Evolutionary conservation across 1,284 basidiomycete species (phyloP), one percentile per base, ranked within the genome.

Genomic region (Rhizoctonia solani): DNA sequence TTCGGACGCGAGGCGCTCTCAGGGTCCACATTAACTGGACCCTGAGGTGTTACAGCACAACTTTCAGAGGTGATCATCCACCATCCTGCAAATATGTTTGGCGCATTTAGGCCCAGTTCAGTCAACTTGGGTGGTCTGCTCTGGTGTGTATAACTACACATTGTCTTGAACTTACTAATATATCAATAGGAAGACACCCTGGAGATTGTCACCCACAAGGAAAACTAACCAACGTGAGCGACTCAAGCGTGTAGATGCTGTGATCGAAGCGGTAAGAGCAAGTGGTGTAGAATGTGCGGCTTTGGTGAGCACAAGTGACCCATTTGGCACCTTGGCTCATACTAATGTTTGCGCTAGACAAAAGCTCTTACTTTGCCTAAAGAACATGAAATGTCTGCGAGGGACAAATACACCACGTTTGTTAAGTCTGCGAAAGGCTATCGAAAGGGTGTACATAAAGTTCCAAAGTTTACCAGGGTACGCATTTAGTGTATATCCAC

Each of bases 361-460:
- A 81, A 81, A 69, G 92, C 89, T 3, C 79, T 95, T 44, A 82
- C 87, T 67, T 80, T 96, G 30, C 94, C 94, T 52, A 94, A 92
- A 75, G 92, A 96, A 76, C 82, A 88, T 70, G 90, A 94, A 76
- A 95, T 95, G 93, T 81, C 81, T 14, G 80, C 93, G 1, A 83
- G 83, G 78, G 95, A 99, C 81, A 99, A 99, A 79, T 99, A 98
- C 80, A 98, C 95, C 0, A 87, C 91, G 19, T 99, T 95, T 78
- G 88, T 85, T 61, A 82, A 85, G 21, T 87, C 85, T 56, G 81
- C 81, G 5, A 80, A 77, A 69, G 89, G 89, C 4, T 99, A 95
- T 79, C 82, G 96, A 54, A 99, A 99, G 76, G 89, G 91, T 21
- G 91, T 98, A 49, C 96, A 99, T 80, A 97, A 97, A 76, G 92